Evolutionary conservation across 805 yeast species (phyloP).

Genomic region (Jamesozyma jinghongensis): DNA sequence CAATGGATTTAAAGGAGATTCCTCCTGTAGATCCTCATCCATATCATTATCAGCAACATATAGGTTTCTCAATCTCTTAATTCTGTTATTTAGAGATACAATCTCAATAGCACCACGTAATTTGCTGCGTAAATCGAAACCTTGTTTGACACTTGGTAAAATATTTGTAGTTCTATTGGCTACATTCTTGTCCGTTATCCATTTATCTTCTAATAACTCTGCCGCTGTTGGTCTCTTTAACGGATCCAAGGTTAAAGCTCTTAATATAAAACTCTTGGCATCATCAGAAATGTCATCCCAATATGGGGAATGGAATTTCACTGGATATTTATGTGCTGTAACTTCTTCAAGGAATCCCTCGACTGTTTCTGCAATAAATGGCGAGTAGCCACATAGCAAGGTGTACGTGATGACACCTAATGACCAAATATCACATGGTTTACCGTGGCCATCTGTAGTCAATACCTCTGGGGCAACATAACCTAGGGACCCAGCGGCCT

Average conservation of each 20-base stretch:
- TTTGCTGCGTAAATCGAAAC: constrained; percentile 75
- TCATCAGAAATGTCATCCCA: constrained; percentile 76
- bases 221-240: constrained; percentile 57
- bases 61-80: constrained; percentile 56
- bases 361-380: constrained; percentile 78
- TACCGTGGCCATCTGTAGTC: constrained; percentile 76
- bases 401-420: constrained; percentile 90
- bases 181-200: constrained; percentile 53
- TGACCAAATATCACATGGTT: constrained; percentile 95
- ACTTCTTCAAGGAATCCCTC: constrained; percentile 77
- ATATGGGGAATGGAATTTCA: constrained; percentile 78
- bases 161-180: constrained; percentile 48
- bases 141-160: constrained; percentile 70
- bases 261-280: constrained; percentile 70
- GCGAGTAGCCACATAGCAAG: constrained; percentile 82
- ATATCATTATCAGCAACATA: constrained; percentile 38
- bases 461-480: constrained; percentile 96
- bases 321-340: constrained; percentile 54
- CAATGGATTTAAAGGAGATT: constrained; percentile 7
- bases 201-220: constrained; percentile 57
- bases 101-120: constrained; percentile 80
- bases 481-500: constrained; percentile 88
- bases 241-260: constrained; percentile 63
- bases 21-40: constrained; percentile 27
- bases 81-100: constrained; percentile 71